Base-by-base conservation (phyloP, 2,329 filamentous ascomycete genomes). In the Fusarium sp. region DNA sequence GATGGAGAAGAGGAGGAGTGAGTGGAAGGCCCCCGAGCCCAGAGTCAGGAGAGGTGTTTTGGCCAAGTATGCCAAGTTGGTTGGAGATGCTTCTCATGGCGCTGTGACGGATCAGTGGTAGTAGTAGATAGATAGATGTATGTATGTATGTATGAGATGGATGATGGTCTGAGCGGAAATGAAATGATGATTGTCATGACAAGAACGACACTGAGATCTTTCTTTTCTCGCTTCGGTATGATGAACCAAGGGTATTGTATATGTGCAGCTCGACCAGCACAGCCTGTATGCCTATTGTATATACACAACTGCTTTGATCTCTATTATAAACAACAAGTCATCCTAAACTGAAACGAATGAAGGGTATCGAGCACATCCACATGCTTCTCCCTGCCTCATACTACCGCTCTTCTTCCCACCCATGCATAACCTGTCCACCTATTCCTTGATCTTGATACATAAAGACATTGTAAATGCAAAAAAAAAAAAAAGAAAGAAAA, bases 11-110 rank as follows among this genome's bases (percentile, higher is more conserved):
- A 80, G 92, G 60, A 76, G 86, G 72, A 80, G 78, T 53, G 80
- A 78, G 58, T 96, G 92, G 92, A 88, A 82, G 71, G 79, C 86
- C 29, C 93, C 92, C 1, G 82, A 79, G 71, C 86, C 87, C 71
- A 83, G 84, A 59, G 91, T 96, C 9, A 93, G 88, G 67, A 85
- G 94, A 52, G 94, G 94, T 35, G 89, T 89, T 36, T 72, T 98
- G 79, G 93, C 92, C 6, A 98, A 98, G 81, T 98, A 98, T 79
- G 91, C 91, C 7, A 80, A 84, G 38, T 76, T 97, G 70, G 94
- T 98, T 1, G 90, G 93, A 2, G 93, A 97, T 84, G 94, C 94
- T 10, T 94, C 90, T 73, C 90, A 94, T 70, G 94, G 94, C 6
- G 93, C 93, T 9, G 90, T 97, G 77, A 97, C 93, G 35, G 93